phyloP scores from a whole-genome alignment of 2,329 filamentous ascomycete species.

The Cadophora gregata region DNA sequence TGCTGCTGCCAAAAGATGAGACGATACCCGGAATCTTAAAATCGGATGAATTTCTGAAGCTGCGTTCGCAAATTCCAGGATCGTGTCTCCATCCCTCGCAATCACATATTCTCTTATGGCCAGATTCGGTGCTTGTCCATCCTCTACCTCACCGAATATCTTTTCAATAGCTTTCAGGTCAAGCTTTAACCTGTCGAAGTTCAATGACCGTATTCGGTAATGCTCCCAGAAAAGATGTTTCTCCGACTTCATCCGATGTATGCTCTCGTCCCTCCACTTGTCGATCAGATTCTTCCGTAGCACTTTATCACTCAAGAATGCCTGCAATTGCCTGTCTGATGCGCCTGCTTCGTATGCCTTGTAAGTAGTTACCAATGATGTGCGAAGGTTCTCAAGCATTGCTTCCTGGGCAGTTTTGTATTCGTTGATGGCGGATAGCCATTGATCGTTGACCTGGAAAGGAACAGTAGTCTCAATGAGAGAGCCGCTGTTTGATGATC shows the following conservation, averaged over 20 bases:
- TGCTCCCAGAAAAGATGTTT: constrained; percentile 52
- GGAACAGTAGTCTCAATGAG: constrained; percentile 40
- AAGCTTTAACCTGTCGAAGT: constrained; percentile 53
- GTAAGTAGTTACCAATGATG: constrained; percentile 53
- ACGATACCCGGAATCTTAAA: constrained; percentile 58
- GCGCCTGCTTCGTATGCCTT: constrained; percentile 52
- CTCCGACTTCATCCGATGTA: constrained; percentile 51
- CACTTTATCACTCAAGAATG: constrained; percentile 50
- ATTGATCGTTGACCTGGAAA: constrained; percentile 39
- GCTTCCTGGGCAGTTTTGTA: constrained; percentile 53
- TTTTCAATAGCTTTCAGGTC: constrained; percentile 50
- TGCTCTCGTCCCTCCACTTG: constrained; percentile 54
- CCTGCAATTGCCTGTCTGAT: constrained; percentile 51
- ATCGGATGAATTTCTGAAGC: constrained; percentile 47
- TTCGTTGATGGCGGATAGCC: constrained; percentile 50
- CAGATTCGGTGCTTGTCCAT: constrained; percentile 49
- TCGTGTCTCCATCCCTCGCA: constrained; percentile 53
- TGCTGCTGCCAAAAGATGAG: constrained; percentile 55
- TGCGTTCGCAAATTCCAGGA: constrained; percentile 58
- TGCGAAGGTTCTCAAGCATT: constrained; percentile 50
- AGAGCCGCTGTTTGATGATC: constrained; percentile 35
- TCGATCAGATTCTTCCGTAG: constrained; percentile 52
- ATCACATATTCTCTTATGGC: constrained; percentile 52
- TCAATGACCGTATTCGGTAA: constrained; percentile 55
- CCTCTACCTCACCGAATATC: constrained; percentile 50